Base-by-base conservation (phyloP, 345 rosid genomes). In the Carallia brachiata region DNA sequence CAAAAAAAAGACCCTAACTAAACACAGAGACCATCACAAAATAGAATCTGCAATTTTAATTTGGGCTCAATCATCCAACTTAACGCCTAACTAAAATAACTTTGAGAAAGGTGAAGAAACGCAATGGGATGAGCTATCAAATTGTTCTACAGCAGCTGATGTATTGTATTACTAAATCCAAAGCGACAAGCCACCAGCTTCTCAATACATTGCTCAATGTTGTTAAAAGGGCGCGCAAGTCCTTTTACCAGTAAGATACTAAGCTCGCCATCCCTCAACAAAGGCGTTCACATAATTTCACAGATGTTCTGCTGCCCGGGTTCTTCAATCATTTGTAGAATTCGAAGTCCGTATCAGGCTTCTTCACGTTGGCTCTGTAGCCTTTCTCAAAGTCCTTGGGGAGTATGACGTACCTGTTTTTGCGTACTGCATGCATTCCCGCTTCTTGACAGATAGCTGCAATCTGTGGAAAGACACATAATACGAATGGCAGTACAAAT, bases 331-430 rank as follows among this genome's bases (percentile, higher is more conserved):
- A 92, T 74, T 89, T 95, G 87, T 95, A 92, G 71, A 95, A 95
- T 81, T 95, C 99, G 36, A 92, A 95, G 81, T 92, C 97, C 1
- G 97, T 92, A 76, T 92, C 99, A 18, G 99, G 93, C 87, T 95
- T 95, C 96, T 95, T 95, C 81, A 95, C 99, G n/a, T 91, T 95
- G 63, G 96, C 66, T 61, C 99, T 85, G 80, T 95, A 95, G 2
- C 99, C 99, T 84, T 92, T 95, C 83, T 95, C 99, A 19, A 95
- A 95, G 77, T 95, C 99, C 81, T 95, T 95, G 0, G 99, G 97
- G 52, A 92, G 86, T 50, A 95, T 95, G 62, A 95, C 97, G 36
- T 95, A 95, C 71, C 99, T 87, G 84, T 95, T 95, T 87, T 95
- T 95, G 34, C 99, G 83, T 12, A 95, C 99, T 2, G 99, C 99